Conservation (phyloP, 2,329 filamentous ascomycete genomes). For the Pyrenophora tritici-repentis region DNA sequence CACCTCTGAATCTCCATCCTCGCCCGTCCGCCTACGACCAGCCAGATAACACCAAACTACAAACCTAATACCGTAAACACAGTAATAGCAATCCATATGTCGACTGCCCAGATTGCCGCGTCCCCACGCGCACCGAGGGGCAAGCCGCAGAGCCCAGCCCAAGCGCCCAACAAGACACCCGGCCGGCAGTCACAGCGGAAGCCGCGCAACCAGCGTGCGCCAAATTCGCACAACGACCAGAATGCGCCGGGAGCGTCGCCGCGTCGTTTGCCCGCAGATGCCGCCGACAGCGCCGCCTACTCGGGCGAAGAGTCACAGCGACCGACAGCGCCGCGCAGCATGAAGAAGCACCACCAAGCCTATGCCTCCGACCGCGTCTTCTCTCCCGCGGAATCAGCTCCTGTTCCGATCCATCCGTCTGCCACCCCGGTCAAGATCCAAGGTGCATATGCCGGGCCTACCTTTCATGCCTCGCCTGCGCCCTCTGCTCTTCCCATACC, state of each 20-base stretch:
- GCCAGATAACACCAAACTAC: constrained; percentile 28
- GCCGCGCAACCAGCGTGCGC: constrained; percentile 39
- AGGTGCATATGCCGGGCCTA: constrained; percentile 82
- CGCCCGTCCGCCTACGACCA: constrained; percentile 32
- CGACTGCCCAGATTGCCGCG: constrained; percentile 37
- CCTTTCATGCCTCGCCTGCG: constrained; percentile 92
- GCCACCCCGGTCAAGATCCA: constrained; percentile 44
- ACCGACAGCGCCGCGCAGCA: constrained; percentile 28
- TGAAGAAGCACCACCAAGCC: constrained; percentile 40
- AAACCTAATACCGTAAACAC: constrained; percentile 1
- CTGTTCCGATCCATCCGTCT: constrained; percentile 21
- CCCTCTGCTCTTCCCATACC: constrained; percentile 89
- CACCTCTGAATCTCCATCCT: constrained; percentile 18
- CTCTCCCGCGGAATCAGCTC: constrained; percentile 36
- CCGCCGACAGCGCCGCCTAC: constrained; percentile 33
- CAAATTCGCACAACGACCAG: constrained; percentile 32
- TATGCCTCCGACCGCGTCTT: constrained; percentile 39
- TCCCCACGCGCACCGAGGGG: constrained; percentile 42
- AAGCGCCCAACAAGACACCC: constrained; percentile 31
- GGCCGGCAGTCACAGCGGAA: constrained; percentile 38
- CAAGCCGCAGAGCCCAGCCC: constrained; percentile 40
- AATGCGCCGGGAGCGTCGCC: constrained; percentile 21
- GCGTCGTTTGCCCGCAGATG: constrained; percentile 19
- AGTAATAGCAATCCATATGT: constrained; percentile 33
- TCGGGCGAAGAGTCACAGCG: constrained; percentile 37